Conservation (phyloP, 2,329 filamentous ascomycete genomes). For the Phyllosticta citribraziliensis region DNA sequence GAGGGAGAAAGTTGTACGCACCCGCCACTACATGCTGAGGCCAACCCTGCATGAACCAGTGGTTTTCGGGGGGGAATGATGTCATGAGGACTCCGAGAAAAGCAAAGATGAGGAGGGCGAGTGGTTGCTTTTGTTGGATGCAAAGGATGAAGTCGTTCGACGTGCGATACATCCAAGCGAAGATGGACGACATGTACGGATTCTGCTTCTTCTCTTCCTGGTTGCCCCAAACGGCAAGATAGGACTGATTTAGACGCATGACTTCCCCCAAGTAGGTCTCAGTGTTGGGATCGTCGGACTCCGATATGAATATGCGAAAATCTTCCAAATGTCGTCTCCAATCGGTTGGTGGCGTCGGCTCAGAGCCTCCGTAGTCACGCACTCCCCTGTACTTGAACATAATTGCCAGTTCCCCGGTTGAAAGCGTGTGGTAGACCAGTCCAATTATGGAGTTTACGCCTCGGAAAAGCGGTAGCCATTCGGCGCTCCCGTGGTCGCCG, state of each 20-base stretch:
- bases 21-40: conserved; percentile 9
- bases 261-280: background rate
- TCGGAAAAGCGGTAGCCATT: conserved; percentile 1
- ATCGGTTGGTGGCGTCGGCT: background rate
- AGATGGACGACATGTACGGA: background rate
- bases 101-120: conserved; percentile 2
- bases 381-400: background rate
- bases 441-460: conserved; percentile 1
- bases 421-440: background rate
- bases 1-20: background rate
- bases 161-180: conserved; percentile 6
- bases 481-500: background rate
- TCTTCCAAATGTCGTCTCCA: background rate
- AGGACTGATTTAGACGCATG: background rate
- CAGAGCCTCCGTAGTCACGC: background rate
- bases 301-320: background rate
- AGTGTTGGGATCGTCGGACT: background rate
- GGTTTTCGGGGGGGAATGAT: background rate
- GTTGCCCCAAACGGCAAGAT: background rate
- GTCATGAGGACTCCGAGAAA: background rate
- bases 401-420: background rate
- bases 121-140: conserved; percentile 5
- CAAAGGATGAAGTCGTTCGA: conserved; percentile 1
- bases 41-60: conserved; percentile 9
- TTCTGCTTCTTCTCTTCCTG: background rate